Conservation (phyloP, 805 yeast genomes). For the Kurtzmaniella cleridarum region DNA sequence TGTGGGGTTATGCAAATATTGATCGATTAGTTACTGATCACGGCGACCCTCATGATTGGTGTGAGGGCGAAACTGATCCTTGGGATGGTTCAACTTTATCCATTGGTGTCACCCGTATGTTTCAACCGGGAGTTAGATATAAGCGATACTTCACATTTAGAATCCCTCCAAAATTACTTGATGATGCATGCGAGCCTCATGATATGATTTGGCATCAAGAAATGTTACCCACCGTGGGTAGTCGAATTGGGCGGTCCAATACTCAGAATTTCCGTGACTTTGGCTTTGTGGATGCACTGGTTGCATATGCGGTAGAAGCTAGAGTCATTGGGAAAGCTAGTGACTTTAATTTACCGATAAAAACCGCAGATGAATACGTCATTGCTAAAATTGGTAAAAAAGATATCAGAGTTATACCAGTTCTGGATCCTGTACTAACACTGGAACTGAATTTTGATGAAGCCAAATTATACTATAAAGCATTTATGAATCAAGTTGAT, state of each 20-base stretch:
- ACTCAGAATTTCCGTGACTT: constrained; percentile 29
- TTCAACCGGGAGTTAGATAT: constrained; percentile 34
- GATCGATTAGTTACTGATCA: constrained; percentile 33
- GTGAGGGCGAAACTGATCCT: constrained; percentile 41
- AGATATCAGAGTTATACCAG: constrained; percentile 34
- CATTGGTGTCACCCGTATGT: constrained; percentile 30
- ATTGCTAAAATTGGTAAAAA: constrained; percentile 27
- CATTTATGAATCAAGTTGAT: constrained; percentile 26
- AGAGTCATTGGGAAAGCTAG: constrained; percentile 37
- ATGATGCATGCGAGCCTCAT: constrained; percentile 34
- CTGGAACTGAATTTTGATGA: constrained; percentile 13
- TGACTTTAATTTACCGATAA: constrained; percentile 9
- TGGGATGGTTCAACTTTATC: constrained; percentile 31
- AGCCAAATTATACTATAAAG: constrained; percentile 24
- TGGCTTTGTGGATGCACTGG: constrained; percentile 29
- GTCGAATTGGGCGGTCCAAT: constrained; percentile 16
- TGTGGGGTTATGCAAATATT: constrained; percentile 41
- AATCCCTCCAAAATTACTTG: constrained; percentile 36
- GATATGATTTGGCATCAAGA: constrained; percentile 28
- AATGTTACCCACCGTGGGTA: constrained; percentile 34
- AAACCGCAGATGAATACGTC: constrained; percentile 26
- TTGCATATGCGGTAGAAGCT: constrained; percentile 33
- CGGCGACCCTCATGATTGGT: constrained; percentile 42
- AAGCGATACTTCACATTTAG: constrained; percentile 38
- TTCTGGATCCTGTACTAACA: constrained; percentile 15